These are phyloP conservation scores for Dissophora globulifera DNA, from an alignment of 192 early-diverging fungal genomes.

Conservation along the genomic window DNA sequence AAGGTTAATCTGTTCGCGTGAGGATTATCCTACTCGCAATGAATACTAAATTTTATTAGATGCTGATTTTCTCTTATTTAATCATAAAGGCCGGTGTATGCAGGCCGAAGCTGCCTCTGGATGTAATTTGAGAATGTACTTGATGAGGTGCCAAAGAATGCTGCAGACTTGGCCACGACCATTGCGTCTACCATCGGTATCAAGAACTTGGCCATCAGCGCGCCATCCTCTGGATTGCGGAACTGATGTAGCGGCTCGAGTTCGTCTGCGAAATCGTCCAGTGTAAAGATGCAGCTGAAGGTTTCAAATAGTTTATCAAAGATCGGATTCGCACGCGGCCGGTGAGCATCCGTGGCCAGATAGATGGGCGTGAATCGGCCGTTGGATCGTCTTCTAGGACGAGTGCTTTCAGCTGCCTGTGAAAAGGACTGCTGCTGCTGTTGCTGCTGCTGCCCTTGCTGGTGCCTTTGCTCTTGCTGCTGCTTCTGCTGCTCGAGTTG, in stretches of 20 bases:
- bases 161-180: constrained; percentile 58
- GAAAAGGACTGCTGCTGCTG: constrained; percentile 11
- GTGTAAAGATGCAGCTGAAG: constrained; percentile 60
- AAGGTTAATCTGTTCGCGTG: too few relatives aligned
- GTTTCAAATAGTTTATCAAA: constrained; percentile 59
- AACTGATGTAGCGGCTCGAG: constrained; percentile 40
- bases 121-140: constrained; percentile 61
- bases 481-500: constrained; percentile 16
- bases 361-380: constrained; percentile 56
- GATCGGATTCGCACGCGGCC: constrained; percentile 57
- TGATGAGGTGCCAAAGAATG: constrained; percentile 62
- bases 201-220: constrained; percentile 47
- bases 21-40: too few relatives aligned
- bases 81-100: constrained; percentile 49
- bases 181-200: constrained; percentile 68
- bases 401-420: not conserved
- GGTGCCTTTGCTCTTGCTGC: too few relatives aligned
- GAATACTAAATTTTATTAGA: too few relatives aligned
- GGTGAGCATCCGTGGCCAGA: constrained; percentile 63
- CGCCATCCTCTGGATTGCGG: constrained; percentile 47
- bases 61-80: constrained; percentile 7
- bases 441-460: not conserved
- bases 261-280: constrained; percentile 59
- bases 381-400: constrained; percentile 28
- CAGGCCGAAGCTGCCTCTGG: constrained; percentile 43